Evolutionary conservation across 192 early-diverging fungal genomes (phyloP).

Genomic region (Gonapodya sp.): DNA sequence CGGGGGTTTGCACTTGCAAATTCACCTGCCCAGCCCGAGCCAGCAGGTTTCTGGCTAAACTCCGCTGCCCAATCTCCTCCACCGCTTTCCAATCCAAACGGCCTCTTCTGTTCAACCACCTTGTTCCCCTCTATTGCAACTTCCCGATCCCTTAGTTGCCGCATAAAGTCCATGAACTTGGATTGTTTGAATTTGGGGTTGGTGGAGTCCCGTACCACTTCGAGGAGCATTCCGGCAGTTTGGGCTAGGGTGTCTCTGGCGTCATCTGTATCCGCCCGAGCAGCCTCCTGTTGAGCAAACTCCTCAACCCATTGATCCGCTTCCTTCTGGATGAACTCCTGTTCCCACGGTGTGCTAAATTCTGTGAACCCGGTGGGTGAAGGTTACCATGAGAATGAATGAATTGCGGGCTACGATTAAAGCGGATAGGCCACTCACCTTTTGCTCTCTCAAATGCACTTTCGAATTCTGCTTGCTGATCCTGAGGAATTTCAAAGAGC

Average conservation of each 20-base stretch:
- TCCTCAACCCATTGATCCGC: constrained; percentile 40
- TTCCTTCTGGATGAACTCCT: constrained; percentile 45
- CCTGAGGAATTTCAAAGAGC: constrained; percentile 21
- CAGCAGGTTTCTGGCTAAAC: background rate
- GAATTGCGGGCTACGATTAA: too few species aligned
- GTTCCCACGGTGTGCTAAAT: constrained; percentile 33
- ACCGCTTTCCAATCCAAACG: background rate
- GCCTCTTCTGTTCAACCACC: constrained; percentile 51
- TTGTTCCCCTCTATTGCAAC: constrained; percentile 82
- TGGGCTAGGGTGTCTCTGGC: constrained; percentile 60
- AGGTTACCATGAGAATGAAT: too few species aligned
- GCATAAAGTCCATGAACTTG: constrained; percentile 88
- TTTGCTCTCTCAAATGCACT: constrained; percentile 54
- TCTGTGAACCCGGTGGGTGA: background rate
- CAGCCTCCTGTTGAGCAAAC: constrained; percentile 31
- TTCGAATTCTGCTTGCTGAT: constrained; percentile 60
- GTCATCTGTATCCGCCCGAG: constrained; percentile 31
- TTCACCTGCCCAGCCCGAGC: background rate
- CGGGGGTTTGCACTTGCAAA: background rate
- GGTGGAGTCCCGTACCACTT: constrained; percentile 56
- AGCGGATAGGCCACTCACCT: too few species aligned
- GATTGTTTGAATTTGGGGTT: constrained; percentile 93
- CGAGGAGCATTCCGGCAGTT: constrained; percentile 72
- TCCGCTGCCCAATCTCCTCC: background rate
- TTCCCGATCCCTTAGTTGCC: constrained; percentile 78